Evolutionary conservation across 169 alveolate species (phyloP), one percentile per base, ranked within the genome.

Genomic region (Plasmodium coatneyi): DNA sequence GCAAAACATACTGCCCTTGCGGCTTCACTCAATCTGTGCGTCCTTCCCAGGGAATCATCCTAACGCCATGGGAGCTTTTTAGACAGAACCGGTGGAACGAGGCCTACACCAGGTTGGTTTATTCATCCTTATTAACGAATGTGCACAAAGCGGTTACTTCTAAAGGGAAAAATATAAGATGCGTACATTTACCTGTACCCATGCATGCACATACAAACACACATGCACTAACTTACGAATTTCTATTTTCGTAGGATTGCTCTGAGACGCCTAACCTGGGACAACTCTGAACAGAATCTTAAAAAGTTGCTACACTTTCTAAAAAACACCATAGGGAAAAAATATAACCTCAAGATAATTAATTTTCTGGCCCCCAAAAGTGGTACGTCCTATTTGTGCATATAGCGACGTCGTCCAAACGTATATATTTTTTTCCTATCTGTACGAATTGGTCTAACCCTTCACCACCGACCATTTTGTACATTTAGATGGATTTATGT

Each of bases 201-300:
- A 0, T 66, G 19, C 36, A 25, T 28, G 36, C 76, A 0, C 14
- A 0, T 5, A 16, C 49, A 25, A 14, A 32, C 30, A 7, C 16
- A 76, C 25, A 16, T 1, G 1, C 7, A 36, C 12, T 2, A 1
- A 25, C 66, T 0, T 34, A 0, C 28, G 25, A 39, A 76, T 25
- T 76, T 32, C 10, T 16, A 7, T 14, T 71, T 84, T 60, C 46
- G 66, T 32, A 84, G 92, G 32, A 71, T 84, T 32, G 76, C 92
- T 28, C 56, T 84, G 43, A 84, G 92, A 46, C 83, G 92, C 28
- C 60, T 84, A 36, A 84, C 84, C 22, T 84, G 92, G 92, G 79
- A 84, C 78, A 84, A 84, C 84, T 84, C 84, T 12, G 92, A 84
- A 84, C 41, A 72, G 36, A 84, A 84, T 72, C 84, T 84, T 28